A percentile compares a stretch with the other conserved stretches of the same genome.
phyloP scores from a whole-genome alignment of 345 rosid species.

The Corymbia maculata region DNA sequence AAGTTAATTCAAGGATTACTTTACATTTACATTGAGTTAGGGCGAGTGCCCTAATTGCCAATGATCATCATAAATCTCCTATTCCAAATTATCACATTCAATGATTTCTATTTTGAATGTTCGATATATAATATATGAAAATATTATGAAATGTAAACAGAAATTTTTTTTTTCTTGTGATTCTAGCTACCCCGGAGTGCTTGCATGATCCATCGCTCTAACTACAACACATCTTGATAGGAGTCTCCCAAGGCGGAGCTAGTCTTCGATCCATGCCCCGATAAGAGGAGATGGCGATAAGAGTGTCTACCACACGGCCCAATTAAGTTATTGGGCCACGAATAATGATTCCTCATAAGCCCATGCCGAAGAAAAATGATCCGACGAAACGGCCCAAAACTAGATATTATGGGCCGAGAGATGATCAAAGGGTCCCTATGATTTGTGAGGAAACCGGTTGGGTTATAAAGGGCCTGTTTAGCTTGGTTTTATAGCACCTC shows the following conservation, averaged over 20 bases:
- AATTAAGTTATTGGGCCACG: not conserved
- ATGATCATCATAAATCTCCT: not conserved
- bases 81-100: rapidly evolving
- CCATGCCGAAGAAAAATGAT: rapidly evolving
- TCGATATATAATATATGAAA: rapidly evolving
- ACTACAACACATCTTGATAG: not conserved
- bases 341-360: not conserved
- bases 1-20: rapidly evolving
- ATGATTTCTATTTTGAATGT: not conserved
- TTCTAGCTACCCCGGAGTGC: not conserved
- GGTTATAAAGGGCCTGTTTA: not conserved
- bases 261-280: not conserved
- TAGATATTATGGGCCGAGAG: not conserved
- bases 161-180: too few relatives aligned
- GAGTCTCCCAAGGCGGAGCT: not conserved
- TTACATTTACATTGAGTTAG: not conserved
- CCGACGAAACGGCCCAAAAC: not conserved
- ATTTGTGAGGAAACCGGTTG: not conserved
- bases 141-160: too few relatives aligned
- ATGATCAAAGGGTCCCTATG: not conserved
- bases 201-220: not conserved
- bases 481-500: too few relatives aligned
- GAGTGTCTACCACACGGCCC: not conserved
- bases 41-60: not conserved
- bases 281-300: not conserved